Base-by-base conservation (phyloP, 1,284 basidiomycete species). In the Heimioporus retisporus region DNA sequence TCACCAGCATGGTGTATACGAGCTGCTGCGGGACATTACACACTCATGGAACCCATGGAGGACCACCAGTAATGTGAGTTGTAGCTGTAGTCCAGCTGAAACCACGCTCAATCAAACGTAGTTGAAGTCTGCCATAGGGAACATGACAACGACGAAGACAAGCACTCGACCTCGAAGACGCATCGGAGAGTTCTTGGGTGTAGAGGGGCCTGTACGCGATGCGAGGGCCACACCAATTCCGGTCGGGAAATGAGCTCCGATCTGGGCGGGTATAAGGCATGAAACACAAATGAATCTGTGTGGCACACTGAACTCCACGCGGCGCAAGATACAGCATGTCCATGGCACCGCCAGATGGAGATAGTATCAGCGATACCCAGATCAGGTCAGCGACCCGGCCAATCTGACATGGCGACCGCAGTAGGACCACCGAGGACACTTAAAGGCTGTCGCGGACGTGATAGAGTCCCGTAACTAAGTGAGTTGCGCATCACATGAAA, bases 171-270 rank as follows among this genome's bases (percentile, higher is more conserved):
- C 94, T 21, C 94, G 85, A 53, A 93, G 84, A 43, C 86, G 82
- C 6, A 92, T 93, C 0, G 94, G 93, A 90, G 31, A 96, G 85
- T 77, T 96, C 94, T 73, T 94, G 92, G 63, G 96, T 94, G 77
- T 95, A 95, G 95, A 82, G 4, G 93, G 93, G 0, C 92, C 91
- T 60, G 93, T 88, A 72, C 93, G 94, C 10, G n/a, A n/a, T n/a
- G 93, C 93, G 2, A 93, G 80, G 13, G 91, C 90, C 6, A 92
- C 88, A 31, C 86, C 89, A 28, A 89, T 78, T 35, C 92, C 93
- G 61, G 95, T 88, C 66, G 95, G 79, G 78, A 95, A 92, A 43
- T 93, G 87, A 13, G 93, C 89, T 8, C 88, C 88, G 61, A 95
- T 89, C 89, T 91, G 55, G 23, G 13, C 13, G 3, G n/a, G 7